Evolutionary conservation across 768 basidiomycete genomes (phyloP), one percentile per base, ranked within the genome.

Genomic region (Galerina marginata): DNA sequence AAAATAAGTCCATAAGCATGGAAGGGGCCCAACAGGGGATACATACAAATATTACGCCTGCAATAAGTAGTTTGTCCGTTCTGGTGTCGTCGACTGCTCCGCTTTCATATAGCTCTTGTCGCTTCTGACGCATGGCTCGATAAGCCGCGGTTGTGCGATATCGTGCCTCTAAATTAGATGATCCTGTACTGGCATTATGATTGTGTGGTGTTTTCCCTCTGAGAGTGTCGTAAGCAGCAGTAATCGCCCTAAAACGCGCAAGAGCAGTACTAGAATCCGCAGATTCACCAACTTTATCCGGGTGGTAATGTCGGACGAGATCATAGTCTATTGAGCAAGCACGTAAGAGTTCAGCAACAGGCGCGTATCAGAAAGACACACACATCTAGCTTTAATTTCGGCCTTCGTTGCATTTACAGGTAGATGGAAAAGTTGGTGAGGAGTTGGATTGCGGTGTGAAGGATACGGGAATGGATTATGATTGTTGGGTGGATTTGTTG

Each of bases 231-330:
- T 93, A 93, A 11, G 91, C 90, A 14, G 81, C 71, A 26, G 84
- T 81, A 63, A 93, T 90, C 2, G 87, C 78, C 65, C 87, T 87
- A 65, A 92, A 92, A 10, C 84, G 87, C 6, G 81, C 78, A 66
- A 90, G 88, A 3, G 84, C 83, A 2, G 79, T 69, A 14, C 83
- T 82, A 0, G 83, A 66, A 6, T 86, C 73, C 11, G 81, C 43
- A 11, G 71, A 67, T 10, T 69, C 54, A 58, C 73, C 72, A 23
- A 79, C 76, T 43, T 88, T 88, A 71, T 93, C 91, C 2, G 91
- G 91, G 70, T 93, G 91, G 71, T 92, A 91, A 58, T 91, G 80
- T 42, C 87, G 81, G 36, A 92, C 91, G 46, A 93, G 89, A 63
- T 92, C 91, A 67, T 86, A 91, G 72, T 92, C 91, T 93, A 64